Base-by-base conservation (phyloP, 805 yeast species). In the Myxozyma sirexii region DNA sequence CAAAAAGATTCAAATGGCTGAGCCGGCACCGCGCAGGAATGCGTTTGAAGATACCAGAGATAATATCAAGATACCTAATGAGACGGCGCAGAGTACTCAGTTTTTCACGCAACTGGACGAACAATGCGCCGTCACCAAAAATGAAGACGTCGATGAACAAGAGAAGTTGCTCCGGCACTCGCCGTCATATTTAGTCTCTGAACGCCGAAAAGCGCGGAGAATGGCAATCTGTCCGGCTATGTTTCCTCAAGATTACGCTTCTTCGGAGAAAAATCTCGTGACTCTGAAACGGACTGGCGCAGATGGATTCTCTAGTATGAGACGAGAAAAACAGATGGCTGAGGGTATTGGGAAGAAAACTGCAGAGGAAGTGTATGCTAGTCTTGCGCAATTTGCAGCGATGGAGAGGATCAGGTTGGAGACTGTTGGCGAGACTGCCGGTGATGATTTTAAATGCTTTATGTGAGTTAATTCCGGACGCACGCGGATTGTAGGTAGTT, bases 21-120 rank as follows among this genome's bases (percentile, higher is more conserved):
- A 29, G 33, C 6, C 10, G 6, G 33, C 17, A 19, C 33, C 13
- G 27, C 15, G 41, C 15, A 17, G 51, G 17, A 27, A 47, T 31
- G 51, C 29, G 27, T 47, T 47, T 47, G 41, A 47, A 47, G 51
- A 47, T 47, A 47, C 41, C 26, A 31, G 41, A 33, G 12, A 5
- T 4, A 31, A 47, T 33, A n/a, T 47, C 27, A 8, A 33, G 15
- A 46, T 29, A 31, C 41, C 39, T 13, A 21, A n/a, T 17, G 39
- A 47, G 17, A 23, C 12, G 4, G 15, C 17, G 1, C 35, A 47
- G 7, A 23, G 15, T 17, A 6, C 17, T 4, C 35, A 21, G 19
- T 5, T 10, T 8, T 19, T 7, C 23, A 21, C 17, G 6, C 42
- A 38, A 4, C 19, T 8, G 8, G 19, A 38, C n/a, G n/a, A n/a